phyloP scores from a whole-genome alignment of 495 filamentous ascomycete genomes.

The Lasiosphaeriaceae sp. region DNA sequence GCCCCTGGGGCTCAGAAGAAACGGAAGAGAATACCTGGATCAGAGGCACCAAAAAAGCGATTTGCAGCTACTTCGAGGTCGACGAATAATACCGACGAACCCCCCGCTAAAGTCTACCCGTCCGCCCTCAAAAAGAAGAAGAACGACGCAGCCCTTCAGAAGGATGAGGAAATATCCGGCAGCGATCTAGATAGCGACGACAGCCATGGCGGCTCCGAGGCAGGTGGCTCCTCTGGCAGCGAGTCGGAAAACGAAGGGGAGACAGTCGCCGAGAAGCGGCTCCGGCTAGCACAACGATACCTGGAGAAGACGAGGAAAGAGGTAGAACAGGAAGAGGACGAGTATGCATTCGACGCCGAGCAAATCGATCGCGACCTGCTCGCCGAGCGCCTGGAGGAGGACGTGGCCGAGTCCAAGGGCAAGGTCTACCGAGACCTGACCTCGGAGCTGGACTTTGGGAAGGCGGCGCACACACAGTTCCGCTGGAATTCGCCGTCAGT shows the following conservation, averaged over 20 bases:
- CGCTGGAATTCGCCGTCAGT: conserved; percentile 70
- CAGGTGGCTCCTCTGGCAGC: conserved; percentile 41
- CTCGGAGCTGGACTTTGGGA: conserved; percentile 58
- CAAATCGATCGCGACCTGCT: conserved; percentile 90
- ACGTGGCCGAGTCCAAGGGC: conserved; percentile 90
- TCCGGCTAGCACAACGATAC: conserved; percentile 89
- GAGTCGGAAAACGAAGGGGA: conserved; percentile 61
- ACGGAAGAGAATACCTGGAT: conserved; percentile 56
- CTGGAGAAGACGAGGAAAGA: conserved; percentile 84
- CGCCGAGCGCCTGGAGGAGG: conserved; percentile 82
- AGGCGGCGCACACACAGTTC: conserved; percentile 64
- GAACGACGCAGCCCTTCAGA: conserved; percentile 48
- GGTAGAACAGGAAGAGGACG: conserved; percentile 40
- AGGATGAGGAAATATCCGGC: conserved; percentile 78
- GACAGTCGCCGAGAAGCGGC: conserved; percentile 79
- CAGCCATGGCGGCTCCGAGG: conserved; percentile 29
- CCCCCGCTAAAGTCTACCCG: conserved; percentile 40
- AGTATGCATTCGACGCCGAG: conserved; percentile 81
- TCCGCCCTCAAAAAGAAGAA: conserved; percentile 22
- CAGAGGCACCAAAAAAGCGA: conserved; percentile 44
- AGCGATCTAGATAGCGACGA: conserved; percentile 63
- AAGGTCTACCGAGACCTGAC: conserved; percentile 78
- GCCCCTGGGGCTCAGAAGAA: conserved; percentile 73
- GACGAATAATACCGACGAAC: conserved; percentile 21
- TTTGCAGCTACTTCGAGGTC: conserved; percentile 29